Base-by-base conservation (phyloP, 345 rosid genomes). In the Clausena lansium region DNA sequence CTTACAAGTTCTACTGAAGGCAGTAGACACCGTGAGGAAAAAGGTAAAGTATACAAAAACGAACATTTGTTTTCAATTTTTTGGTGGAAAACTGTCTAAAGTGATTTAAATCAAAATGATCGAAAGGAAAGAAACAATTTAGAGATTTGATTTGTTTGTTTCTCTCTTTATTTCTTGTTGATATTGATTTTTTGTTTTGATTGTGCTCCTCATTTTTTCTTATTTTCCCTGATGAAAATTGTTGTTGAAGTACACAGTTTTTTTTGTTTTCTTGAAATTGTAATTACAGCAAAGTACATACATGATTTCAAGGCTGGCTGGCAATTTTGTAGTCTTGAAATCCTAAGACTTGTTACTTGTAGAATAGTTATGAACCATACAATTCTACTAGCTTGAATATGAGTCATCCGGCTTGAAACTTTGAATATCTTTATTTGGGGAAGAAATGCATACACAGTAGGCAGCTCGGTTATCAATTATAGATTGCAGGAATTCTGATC, bases 11-110 rank as follows among this genome's bases (percentile, higher is more conserved):
- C 89, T 91, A 78, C 89, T 97, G 33, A 96, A 92, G 85, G 92
- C 87, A 27, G 90, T 96, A 63, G 99, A 96, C 87, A 92, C 87
- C 24, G 94, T 90, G 82, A 87, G 99, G 82, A 96, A 96, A 84
- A 86, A 91, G 93, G 99, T 91, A 78, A 77, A 74, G 38, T 79
- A 25, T 77, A 7, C 14, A 39, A 39, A 33, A 74, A 27, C 2
- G 22, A 62, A 62, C 33, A 3, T 62, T 27, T 33, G 3, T 32
- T 33, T 17, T 33, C 2, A 3, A 1, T 15, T 7, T 17, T 64
- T 64, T 64, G 11, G 19, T 64, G 10, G 32, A 41, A 64, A 64
- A 32, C n/a, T 28, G 20, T 27, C 5, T 38, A 68, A 68, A 30
- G 41, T 32, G 66, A 61, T 61, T 28, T 61, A 61, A 27, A 28